Evolutionary conservation across 169 alveolate species (phyloP).

Genomic region (Besnoitia besnoiti): DNA sequence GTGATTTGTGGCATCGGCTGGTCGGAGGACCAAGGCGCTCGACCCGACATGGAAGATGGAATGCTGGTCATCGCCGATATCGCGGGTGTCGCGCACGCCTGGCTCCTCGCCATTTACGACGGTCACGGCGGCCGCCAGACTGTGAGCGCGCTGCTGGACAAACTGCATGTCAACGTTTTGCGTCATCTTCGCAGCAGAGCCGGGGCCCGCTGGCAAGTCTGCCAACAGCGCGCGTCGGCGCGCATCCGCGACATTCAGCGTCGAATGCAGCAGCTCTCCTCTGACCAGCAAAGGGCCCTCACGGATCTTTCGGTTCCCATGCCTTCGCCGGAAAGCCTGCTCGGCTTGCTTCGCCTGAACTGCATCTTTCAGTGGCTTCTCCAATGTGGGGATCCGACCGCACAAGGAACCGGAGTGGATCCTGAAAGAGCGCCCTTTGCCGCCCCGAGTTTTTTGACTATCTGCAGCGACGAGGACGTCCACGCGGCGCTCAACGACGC

Average conservation of each 20-base stretch:
- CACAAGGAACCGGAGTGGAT: background rate
- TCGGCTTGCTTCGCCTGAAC: background rate
- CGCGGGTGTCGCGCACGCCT: slow-evolving; percentile 28
- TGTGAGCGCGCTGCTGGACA: slow-evolving; percentile 1
- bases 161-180: slow-evolving; percentile 21
- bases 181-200: background rate
- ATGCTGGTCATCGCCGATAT: background rate
- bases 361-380: background rate
- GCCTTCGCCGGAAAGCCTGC: background rate
- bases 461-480: slow-evolving; percentile 31
- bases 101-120: slow-evolving; percentile 47
- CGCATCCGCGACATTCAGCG: background rate
- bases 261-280: background rate
- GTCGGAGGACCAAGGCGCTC: slow-evolving; percentile 63
- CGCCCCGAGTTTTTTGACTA: background rate
- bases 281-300: background rate
- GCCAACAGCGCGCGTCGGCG: background rate
- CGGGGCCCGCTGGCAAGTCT: slow-evolving; percentile 6
- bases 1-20: slow-evolving; percentile 54
- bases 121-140: slow-evolving; percentile 68
- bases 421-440: background rate
- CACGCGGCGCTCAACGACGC: slow-evolving; percentile 20
- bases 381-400: background rate
- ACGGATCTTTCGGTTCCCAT: background rate
- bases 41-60: slow-evolving; percentile 66